Evolutionary conservation across 495 filamentous ascomycete genomes (phyloP).

Genomic region (Chlorociboria aeruginascens): DNA sequence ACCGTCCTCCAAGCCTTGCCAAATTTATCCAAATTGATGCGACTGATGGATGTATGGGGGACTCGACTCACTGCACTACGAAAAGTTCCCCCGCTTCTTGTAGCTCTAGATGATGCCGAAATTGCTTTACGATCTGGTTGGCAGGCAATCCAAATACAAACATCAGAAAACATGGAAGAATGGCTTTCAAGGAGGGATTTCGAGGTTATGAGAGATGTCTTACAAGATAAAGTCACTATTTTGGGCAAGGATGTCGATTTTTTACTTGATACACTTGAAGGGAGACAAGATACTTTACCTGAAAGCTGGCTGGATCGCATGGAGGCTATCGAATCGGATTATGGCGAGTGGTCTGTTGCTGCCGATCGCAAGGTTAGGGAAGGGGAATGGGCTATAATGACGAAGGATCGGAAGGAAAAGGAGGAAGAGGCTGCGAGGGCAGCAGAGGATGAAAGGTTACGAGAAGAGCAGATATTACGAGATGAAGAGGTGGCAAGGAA

Average conservation of each 20-base stretch:
- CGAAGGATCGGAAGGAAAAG: slow-evolving; percentile 6
- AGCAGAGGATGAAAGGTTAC: neutral
- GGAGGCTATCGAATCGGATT: slow-evolving; percentile 70
- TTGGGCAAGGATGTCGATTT: slow-evolving; percentile 65
- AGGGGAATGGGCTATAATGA: slow-evolving; percentile 15
- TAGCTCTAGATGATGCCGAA: slow-evolving; percentile 51
- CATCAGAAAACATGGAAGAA: neutral
- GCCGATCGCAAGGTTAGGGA: slow-evolving; percentile 14
- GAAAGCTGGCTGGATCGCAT: slow-evolving; percentile 79
- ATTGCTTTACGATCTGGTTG: slow-evolving; percentile 51
- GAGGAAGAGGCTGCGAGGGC: slow-evolving; percentile 19
- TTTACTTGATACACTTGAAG: slow-evolving; percentile 78
- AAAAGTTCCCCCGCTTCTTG: slow-evolving; percentile 55
- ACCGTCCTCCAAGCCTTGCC: slow-evolving; percentile 80
- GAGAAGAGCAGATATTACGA: neutral
- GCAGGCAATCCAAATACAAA: slow-evolving; percentile 36
- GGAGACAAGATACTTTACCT: slow-evolving; percentile 68
- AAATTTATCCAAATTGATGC: slow-evolving; percentile 57
- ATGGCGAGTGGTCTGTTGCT: slow-evolving; percentile 56
- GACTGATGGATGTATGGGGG: slow-evolving; percentile 61
- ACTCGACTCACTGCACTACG: slow-evolving; percentile 62
- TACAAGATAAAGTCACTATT: slow-evolving; percentile 56
- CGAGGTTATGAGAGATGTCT: slow-evolving; percentile 45
- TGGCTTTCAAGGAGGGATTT: slow-evolving; percentile 33
- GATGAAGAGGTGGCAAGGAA: neutral